Conservation (phyloP, 805 yeast genomes). For the Millerozyma acaciae region DNA sequence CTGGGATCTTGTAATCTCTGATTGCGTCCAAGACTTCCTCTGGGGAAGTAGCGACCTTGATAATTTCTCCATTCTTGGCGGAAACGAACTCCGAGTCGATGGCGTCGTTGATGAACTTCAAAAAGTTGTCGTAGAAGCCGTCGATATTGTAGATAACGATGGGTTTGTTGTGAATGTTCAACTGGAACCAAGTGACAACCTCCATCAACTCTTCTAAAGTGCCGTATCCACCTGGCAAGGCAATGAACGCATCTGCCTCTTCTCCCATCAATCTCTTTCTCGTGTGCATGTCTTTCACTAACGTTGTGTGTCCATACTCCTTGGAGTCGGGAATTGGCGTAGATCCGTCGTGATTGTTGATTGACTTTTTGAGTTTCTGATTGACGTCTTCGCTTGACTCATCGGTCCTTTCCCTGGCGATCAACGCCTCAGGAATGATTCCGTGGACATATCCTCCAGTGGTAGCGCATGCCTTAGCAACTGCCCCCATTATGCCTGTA, state of each 20-base stretch:
- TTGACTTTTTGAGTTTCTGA: constrained; percentile 45
- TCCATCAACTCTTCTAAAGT: constrained; percentile 88
- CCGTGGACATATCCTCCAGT: constrained; percentile 75
- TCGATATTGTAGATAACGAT: constrained; percentile 71
- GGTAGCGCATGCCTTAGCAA: constrained; percentile 59
- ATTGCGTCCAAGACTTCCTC: constrained; percentile 65
- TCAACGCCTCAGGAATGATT: constrained; percentile 79
- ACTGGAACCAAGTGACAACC: constrained; percentile 85
- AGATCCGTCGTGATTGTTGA: constrained; percentile 60
- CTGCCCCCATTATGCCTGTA: constrained; percentile 76
- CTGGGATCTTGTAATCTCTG: constrained; percentile 59
- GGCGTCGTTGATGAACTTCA: constrained; percentile 58
- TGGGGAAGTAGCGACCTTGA: constrained; percentile 63
- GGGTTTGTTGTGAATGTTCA: constrained; percentile 82
- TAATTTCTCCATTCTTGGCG: constrained; percentile 59
- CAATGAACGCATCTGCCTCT: constrained; percentile 82
- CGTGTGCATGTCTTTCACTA: constrained; percentile 87
- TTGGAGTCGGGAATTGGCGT: constrained; percentile 60
- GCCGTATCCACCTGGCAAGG: constrained; percentile 91
- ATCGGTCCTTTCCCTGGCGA: constrained; percentile 62
- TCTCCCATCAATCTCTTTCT: constrained; percentile 82
- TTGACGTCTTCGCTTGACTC: constrained; percentile 39
- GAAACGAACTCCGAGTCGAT: constrained; percentile 66
- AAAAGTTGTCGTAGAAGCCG: constrained; percentile 74
- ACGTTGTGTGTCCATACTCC: constrained; percentile 71